These are phyloP conservation scores for Trametes villosa DNA, from an alignment of 768 basidiomycete species.

Conservation along the genomic window DNA sequence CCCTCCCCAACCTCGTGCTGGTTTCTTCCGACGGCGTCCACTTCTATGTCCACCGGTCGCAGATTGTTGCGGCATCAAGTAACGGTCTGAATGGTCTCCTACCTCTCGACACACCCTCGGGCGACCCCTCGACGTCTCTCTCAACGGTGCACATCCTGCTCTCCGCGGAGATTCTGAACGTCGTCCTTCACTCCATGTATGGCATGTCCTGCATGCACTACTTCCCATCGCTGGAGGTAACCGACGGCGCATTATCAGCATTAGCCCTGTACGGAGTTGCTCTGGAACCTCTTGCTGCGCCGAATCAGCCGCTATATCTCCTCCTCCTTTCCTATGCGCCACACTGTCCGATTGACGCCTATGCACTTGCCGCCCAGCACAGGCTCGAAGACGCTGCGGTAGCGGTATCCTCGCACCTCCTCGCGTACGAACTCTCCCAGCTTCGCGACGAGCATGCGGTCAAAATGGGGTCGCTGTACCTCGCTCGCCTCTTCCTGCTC, in stretches of 20 bases:
- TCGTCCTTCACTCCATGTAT: slow-evolving; percentile 41
- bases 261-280: slow-evolving; percentile 34
- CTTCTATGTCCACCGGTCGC: slow-evolving; percentile 74
- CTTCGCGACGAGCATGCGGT: slow-evolving; percentile 44
- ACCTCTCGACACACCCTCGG: background rate
- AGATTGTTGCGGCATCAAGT: slow-evolving; percentile 59
- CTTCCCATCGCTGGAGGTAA: slow-evolving; percentile 32
- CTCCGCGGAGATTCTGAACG: slow-evolving; percentile 34
- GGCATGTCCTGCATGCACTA: slow-evolving; percentile 32
- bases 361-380: slow-evolving; percentile 43
- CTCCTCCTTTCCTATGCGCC: slow-evolving; percentile 42
- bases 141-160: slow-evolving; percentile 30
- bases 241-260: slow-evolving; percentile 30
- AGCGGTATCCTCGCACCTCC: slow-evolving; percentile 42
- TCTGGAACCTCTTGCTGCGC: slow-evolving; percentile 29
- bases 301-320: slow-evolving; percentile 36
- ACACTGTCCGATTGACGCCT: slow-evolving; percentile 43
- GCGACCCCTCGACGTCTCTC: background rate
- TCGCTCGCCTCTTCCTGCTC: slow-evolving; percentile 45
- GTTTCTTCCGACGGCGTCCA: slow-evolving; percentile 77
- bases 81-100: slow-evolving; percentile 67
- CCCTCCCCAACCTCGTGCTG: slow-evolving; percentile 62
- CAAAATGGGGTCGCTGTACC: slow-evolving; percentile 46
- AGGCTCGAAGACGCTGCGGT: slow-evolving; percentile 44
- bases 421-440: slow-evolving; percentile 38